A percentile compares a stretch with the other conserved stretches of the same genome.
Conservation (phyloP, 2,329 filamentous ascomycete species). For the Teratosphaeria destructans region DNA sequence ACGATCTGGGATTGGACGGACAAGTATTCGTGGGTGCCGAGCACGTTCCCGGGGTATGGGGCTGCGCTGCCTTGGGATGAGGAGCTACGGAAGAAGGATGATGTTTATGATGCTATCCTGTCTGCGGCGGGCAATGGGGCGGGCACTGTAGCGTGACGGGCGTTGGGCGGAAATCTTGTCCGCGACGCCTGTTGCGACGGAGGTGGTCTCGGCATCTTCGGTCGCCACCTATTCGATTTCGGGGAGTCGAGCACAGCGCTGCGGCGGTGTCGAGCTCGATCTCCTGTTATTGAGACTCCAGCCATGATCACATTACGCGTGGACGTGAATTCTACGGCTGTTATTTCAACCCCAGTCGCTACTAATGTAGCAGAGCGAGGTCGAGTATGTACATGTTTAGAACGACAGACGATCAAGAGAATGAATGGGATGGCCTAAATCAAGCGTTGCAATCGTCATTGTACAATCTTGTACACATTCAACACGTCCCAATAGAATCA, state of each 20-base stretch:
- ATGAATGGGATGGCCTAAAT: neutral
- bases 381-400: neutral
- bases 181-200: neutral
- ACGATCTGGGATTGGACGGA: conserved; percentile 34
- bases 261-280: neutral
- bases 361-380: neutral
- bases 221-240: neutral
- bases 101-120: neutral
- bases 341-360: neutral
- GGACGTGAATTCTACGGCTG: neutral
- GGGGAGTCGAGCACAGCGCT: neutral
- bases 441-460: neutral
- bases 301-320: neutral
- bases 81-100: neutral
- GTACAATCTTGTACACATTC: neutral
- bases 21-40: conserved; percentile 30
- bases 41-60: conserved; percentile 28
- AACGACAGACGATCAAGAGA: neutral
- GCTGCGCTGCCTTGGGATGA: neutral
- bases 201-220: neutral
- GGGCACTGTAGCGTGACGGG: neutral
- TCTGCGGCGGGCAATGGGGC: neutral
- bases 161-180: neutral
- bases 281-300: neutral
- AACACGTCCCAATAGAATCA: neutral